phyloP scores from a whole-genome alignment of 2,329 filamentous ascomycete genomes.

The Trichocomaceae sp. region DNA sequence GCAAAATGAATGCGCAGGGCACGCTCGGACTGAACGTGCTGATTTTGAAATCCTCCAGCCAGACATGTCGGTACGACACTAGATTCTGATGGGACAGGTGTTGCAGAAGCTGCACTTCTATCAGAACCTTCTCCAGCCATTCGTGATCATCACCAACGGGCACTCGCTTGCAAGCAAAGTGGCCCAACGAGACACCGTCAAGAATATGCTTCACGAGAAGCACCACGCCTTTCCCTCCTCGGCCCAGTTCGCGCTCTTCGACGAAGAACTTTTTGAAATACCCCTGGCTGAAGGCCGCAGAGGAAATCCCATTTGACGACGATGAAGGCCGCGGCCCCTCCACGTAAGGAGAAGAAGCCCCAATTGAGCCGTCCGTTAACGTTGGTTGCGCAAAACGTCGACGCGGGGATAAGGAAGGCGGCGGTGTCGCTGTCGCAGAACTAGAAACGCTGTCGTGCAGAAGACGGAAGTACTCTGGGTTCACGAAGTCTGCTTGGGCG shows the following conservation, averaged over 20 bases:
- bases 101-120: constrained; percentile 88
- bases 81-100: constrained; percentile 90
- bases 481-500: constrained; percentile 63
- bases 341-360: not conserved
- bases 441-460: constrained; percentile 57
- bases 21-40: constrained; percentile 84
- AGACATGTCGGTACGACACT: constrained; percentile 94
- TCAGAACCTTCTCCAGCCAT: constrained; percentile 89
- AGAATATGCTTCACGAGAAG: constrained; percentile 88
- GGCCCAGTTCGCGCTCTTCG: constrained; percentile 76
- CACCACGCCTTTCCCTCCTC: constrained; percentile 91
- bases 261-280: constrained; percentile 94
- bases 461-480: constrained; percentile 93
- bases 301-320: constrained; percentile 63
- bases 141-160: constrained; percentile 90
- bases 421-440: constrained; percentile 37
- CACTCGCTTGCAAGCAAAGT: constrained; percentile 95
- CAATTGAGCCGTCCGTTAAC: constrained; percentile 33
- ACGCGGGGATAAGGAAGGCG: constrained; percentile 43
- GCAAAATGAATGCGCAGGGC: constrained; percentile 91
- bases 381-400: constrained; percentile 42
- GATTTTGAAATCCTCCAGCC: constrained; percentile 83
- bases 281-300: constrained; percentile 79
- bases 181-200: constrained; percentile 77
- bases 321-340: constrained; percentile 44